Conservation (phyloP, 805 yeast genomes). For the Candida saitoana region DNA sequence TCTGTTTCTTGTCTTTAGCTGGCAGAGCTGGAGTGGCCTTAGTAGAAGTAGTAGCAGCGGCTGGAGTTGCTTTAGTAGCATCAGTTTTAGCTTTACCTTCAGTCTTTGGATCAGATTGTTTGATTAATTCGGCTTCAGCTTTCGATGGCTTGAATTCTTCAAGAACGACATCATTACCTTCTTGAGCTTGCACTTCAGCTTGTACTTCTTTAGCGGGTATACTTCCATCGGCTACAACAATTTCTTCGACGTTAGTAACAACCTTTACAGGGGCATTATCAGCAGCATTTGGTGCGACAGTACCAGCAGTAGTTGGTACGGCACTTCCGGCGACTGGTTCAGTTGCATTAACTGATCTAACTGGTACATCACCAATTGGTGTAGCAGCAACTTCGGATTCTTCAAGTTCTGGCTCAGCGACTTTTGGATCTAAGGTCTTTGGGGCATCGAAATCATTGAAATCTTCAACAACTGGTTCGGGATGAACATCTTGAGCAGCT, state of each 20-base stretch:
- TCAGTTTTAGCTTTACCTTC: slow-evolving; percentile 1
- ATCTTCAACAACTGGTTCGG: slow-evolving; percentile 12
- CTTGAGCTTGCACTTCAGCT: slow-evolving; percentile 32
- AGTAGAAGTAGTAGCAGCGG: slow-evolving; percentile 3
- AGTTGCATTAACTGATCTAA: not conserved
- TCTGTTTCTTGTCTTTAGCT: slow-evolving; percentile 6
- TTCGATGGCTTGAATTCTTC: slow-evolving; percentile 42
- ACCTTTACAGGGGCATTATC: slow-evolving; percentile 9
- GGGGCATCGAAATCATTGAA: slow-evolving; percentile 11
- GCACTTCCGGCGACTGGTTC: slow-evolving; percentile 5
- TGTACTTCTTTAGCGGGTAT: slow-evolving; percentile 24
- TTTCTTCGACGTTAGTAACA: slow-evolving; percentile 35
- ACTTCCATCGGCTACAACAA: slow-evolving; percentile 38
- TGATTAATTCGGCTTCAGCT: slow-evolving; percentile 33
- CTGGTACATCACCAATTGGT: slow-evolving; percentile 6
- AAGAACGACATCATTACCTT: slow-evolving; percentile 32
- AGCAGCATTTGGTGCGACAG: slow-evolving; percentile 1
- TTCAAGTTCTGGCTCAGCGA: slow-evolving; percentile 11
- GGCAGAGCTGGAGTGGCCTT: no score
- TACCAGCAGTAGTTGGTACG: not conserved
- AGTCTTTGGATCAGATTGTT: slow-evolving; percentile 19
- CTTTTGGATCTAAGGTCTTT: slow-evolving; percentile 20
- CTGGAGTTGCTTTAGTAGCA: slow-evolving; percentile 1
- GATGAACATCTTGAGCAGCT: slow-evolving; percentile 2
- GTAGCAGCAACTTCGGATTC: slow-evolving; percentile 6